These are phyloP conservation scores for Diaporthe vaccinii DNA, from an alignment of 2,329 filamentous ascomycete species.

Conservation along the genomic window DNA sequence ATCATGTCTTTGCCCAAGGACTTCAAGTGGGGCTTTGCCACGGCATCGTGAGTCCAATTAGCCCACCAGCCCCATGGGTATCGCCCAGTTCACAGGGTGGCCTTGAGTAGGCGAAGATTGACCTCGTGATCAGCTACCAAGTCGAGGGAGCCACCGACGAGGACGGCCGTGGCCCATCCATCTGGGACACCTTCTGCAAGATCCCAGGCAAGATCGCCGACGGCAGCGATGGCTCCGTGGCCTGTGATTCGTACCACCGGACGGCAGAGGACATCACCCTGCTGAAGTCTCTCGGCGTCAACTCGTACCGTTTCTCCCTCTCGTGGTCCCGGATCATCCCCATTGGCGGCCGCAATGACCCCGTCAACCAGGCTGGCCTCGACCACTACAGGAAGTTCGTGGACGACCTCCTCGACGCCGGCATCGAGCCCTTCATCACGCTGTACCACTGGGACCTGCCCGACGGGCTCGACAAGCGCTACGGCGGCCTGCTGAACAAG, in stretches of 20 bases:
- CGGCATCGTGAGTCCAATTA: constrained; percentile 71
- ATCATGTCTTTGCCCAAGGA: constrained; percentile 74
- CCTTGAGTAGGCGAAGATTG: not conserved
- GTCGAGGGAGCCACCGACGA: constrained; percentile 82
- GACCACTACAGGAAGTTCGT: constrained; percentile 84
- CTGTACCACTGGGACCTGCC: constrained; percentile 92
- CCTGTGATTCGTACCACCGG: constrained; percentile 90
- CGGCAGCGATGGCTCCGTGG: constrained; percentile 79
- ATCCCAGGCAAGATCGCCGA: constrained; percentile 87
- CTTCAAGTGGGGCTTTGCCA: constrained; percentile 86
- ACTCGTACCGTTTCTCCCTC: constrained; percentile 86
- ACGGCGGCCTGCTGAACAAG: constrained; percentile 85
- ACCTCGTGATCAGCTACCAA: constrained; percentile 75
- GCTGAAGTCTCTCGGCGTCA: constrained; percentile 79
- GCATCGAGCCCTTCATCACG: constrained; percentile 85
- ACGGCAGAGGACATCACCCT: constrained; percentile 82
- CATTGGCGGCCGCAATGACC: constrained; percentile 85
- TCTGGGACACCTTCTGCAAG: constrained; percentile 92
- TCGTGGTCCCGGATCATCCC: constrained; percentile 90
- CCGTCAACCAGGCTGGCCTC: constrained; percentile 82
- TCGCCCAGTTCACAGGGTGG: not conserved
- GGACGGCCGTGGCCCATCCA: constrained; percentile 85
- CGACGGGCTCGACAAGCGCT: constrained; percentile 81
- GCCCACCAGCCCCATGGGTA: not conserved
- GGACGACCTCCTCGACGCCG: constrained; percentile 81